Evolutionary conservation across 1,139 yeast species (phyloP), one percentile per base, ranked within the genome.

Genomic region (Scheffersomyces lignicola): DNA sequence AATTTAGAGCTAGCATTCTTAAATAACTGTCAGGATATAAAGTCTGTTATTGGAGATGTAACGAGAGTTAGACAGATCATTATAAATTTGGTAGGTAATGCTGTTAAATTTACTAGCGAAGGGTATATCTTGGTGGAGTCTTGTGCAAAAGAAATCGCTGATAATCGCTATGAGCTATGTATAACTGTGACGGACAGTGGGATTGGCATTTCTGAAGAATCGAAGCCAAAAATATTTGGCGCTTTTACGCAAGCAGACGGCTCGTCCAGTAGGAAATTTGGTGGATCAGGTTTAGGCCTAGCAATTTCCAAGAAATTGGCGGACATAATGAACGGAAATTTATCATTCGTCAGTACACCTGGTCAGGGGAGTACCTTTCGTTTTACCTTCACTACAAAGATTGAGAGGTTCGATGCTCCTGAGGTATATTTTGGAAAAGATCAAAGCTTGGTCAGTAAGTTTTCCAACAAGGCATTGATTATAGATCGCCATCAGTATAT

Each of bases 211-310:
- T 79, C 81, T 2, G 60, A 62, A 33, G 67, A 63, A 31, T 65
- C 77, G 3, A 60, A 64, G 24, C 57, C 60, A 29, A 76, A 73
- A 52, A 73, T 78, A 1, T 78, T 78, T 53, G 73, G 78, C 5
- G 80, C 80, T 1, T 78, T 78, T 46, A 73, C 78, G 24, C 83
- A 78, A 52, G 81, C 76, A 13, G 83, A 78, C 50, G 80, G 80
- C 1, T 75, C 81, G 2, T 67, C 80, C 1, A 62, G 76, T 42
- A 59, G 84, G 40, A 73, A 62, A 3, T 74, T 66, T 54, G 83
- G 83, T 9, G 84, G 84, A 2, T 66, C 82, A 0, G 84, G 84
- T 0, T 57, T 78, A 13, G 83, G 84, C 1, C 56, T 78, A 30
- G 78, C 83, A 0, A 78, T 78, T 33, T 74, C 80, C 12, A 77